Conservation (phyloP, 129 eudicot species). For the Saposhnikovia divaricata region DNA sequence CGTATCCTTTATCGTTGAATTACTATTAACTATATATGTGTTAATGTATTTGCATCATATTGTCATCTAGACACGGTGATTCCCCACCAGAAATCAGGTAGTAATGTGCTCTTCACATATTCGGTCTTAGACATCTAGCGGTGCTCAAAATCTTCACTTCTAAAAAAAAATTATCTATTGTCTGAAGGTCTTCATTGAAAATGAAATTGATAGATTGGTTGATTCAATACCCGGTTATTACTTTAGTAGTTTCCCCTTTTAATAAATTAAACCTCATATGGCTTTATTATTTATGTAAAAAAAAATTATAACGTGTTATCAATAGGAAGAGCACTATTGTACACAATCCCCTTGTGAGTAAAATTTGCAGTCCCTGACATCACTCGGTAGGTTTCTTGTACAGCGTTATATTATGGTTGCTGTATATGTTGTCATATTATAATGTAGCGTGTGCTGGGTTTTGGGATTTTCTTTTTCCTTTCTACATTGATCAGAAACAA, state of each 20-base stretch:
- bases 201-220: background rate
- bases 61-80: background rate
- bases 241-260: background rate
- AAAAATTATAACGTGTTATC: background rate
- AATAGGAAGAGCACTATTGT: background rate
- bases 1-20: conserved; percentile 58
- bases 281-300: background rate
- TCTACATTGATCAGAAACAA: no score
- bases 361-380: background rate
- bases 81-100: background rate
- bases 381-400: background rate
- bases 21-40: background rate
- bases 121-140: background rate
- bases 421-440: no score
- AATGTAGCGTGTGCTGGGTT: no score
- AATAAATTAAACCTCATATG: background rate
- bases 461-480: no score
- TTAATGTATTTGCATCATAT: conserved; percentile 5
- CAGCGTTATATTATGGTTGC: no score
- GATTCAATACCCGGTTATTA: background rate
- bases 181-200: background rate
- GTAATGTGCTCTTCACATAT: background rate
- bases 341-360: background rate
- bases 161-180: background rate
- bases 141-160: background rate